Evolutionary conservation across 495 filamentous ascomycete genomes (phyloP), one percentile per base, ranked within the genome.

Genomic region (Amniculicola lignicola): DNA sequence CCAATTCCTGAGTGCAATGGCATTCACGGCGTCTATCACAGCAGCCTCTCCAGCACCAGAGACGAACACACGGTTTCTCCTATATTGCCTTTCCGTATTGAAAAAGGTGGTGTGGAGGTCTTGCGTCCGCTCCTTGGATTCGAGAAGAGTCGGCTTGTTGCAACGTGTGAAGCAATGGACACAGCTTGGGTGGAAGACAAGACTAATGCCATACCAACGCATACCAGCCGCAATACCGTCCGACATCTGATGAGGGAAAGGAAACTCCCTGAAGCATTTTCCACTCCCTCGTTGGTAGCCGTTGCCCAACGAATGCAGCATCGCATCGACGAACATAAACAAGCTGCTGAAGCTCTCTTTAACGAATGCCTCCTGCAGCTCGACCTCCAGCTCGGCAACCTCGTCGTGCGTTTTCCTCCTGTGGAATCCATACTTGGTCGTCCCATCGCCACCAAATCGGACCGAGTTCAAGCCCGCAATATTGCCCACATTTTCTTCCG

Each of bases 1-100:
- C 74, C 80, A 21, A 90, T 97, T 25, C 93, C 93, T 4, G 90
- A 96, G 68, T 92, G 88, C 62, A 75, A 83, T 55, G 86, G 86
- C 27, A 62, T 93, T 0, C 81, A 86, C 67, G 83, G 85, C 10
- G 78, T 87, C 14, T 73, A 85, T 55, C 76, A 80, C 62, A 94
- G 88, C 62, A 87, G 87, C 9, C 73, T 68, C 49, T 21, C 54
- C 22, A 33, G 50, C 3, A 11, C 36, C 11, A 11, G 21, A 14
- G n/a, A 18, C 0, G 14, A 9, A 14, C 29, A 33, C 35, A 45
- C n/a, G 0, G 49, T 7, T 19, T 29, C 11, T 35, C 2, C 39
- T 3, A 6, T 5, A 6, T 15, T 49, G 11, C 40, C 16, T 16
- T 51, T 79, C 27, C 65, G 67, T 0, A 67, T 85, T 19, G 86